Percentiles rank a stretch among this genome's conserved stretches.
Evolutionary conservation across 345 rosid species (phyloP).

Genomic region (Aethionema arabicum): DNA sequence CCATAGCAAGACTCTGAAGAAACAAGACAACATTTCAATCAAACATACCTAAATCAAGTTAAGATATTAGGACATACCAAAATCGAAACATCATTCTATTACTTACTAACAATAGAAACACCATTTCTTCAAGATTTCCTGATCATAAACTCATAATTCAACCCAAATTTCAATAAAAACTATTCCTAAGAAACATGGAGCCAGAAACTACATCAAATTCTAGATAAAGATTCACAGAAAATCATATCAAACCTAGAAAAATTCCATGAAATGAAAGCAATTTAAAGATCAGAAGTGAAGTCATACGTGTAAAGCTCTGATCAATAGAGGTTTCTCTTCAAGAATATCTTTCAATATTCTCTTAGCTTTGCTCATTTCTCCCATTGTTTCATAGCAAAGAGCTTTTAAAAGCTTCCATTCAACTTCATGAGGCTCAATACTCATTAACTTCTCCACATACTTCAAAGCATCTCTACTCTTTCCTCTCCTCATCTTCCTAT

Average conservation of each 20-base stretch:
- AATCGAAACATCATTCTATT: neutral
- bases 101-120: neutral
- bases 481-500: slow-evolving; percentile 79
- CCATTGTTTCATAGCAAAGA: slow-evolving; percentile 79
- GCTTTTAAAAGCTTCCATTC: slow-evolving; percentile 95
- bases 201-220: too few relatives aligned
- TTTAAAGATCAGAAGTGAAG: slow-evolving; percentile 9
- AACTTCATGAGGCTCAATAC: slow-evolving; percentile 62
- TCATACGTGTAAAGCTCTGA: slow-evolving; percentile 88
- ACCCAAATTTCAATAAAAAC: neutral
- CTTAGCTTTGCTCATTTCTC: slow-evolving; percentile 62
- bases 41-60: neutral
- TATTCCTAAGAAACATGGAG: slow-evolving; percentile 8
- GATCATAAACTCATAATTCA: neutral
- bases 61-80: neutral
- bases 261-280: neutral
- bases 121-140: slow-evolving; percentile 3
- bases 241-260: neutral
- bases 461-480: slow-evolving; percentile 59
- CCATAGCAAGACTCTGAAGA: slow-evolving; percentile 81
- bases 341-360: slow-evolving; percentile 63
- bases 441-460: slow-evolving; percentile 61
- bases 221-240: too few relatives aligned
- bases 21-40: slow-evolving; percentile 7
- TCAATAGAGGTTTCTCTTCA: slow-evolving; percentile 68